A percentile compares a stretch with the other conserved stretches of the same genome.
Evolutionary conservation across 2,329 filamentous ascomycete genomes (phyloP).

Genomic region (Neonectria faginata): DNA sequence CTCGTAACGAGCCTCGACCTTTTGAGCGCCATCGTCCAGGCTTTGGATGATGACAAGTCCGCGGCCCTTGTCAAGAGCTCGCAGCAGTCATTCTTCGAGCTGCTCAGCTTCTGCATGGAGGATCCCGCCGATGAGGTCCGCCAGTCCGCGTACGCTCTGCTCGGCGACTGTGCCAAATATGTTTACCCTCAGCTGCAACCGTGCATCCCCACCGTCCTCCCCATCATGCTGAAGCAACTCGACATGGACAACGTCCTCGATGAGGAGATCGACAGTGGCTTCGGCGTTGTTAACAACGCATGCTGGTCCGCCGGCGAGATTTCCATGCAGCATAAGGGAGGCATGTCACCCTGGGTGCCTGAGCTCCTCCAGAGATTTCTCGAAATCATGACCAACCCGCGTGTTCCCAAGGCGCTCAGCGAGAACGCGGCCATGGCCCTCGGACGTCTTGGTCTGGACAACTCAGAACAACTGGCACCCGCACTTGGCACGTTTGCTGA

Average conservation of each 20-base stretch:
- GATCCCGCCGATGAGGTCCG: constrained; percentile 91
- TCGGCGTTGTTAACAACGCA: constrained; percentile 96
- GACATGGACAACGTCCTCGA: constrained; percentile 82
- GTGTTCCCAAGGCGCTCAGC: constrained; percentile 85
- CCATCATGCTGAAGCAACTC: constrained; percentile 86
- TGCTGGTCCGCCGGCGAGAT: constrained; percentile 98
- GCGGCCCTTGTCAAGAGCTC: constrained; percentile 80
- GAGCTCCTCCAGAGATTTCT: constrained; percentile 81
- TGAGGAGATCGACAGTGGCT: constrained; percentile 85
- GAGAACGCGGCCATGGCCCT: constrained; percentile 97
- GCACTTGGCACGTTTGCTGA: constrained; percentile 84
- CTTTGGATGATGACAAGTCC: constrained; percentile 79
- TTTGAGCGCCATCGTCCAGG: constrained; percentile 92
- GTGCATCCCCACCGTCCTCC: constrained; percentile 78
- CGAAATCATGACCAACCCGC: constrained; percentile 85
- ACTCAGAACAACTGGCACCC: constrained; percentile 79
- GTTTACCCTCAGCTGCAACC: constrained; percentile 85
- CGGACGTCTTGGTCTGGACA: constrained; percentile 85
- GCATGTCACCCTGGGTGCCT: constrained; percentile 81
- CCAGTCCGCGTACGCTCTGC: constrained; percentile 93
- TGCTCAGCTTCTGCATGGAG: constrained; percentile 92
- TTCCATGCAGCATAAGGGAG: constrained; percentile 79
- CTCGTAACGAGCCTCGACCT: constrained; percentile 94
- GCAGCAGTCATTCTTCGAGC: constrained; percentile 87
- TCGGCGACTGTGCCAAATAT: constrained; percentile 95